Percentiles rank a stretch among this genome's conserved stretches.
These are phyloP conservation scores for Rhizophora apiculata DNA, from an alignment of 345 rosid genomes.

Conservation along the genomic window DNA sequence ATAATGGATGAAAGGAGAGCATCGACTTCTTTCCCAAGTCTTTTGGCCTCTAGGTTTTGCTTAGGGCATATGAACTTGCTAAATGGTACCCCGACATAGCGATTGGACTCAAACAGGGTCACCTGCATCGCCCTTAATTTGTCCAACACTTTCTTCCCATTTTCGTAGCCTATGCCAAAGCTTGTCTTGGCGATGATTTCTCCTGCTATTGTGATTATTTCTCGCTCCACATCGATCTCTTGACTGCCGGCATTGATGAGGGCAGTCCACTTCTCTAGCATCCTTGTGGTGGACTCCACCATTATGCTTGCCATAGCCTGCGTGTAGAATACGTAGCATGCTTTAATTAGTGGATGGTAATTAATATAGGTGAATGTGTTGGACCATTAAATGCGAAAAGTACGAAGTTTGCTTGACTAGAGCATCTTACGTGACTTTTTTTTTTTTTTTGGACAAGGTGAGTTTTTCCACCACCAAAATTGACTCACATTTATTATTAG, in stretches of 20 bases:
- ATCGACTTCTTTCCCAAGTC: constrained; percentile 70
- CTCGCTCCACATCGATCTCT: constrained; percentile 67
- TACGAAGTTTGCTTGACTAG: too few species aligned
- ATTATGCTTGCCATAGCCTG: constrained; percentile 76
- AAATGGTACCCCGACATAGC: constrained; percentile 85
- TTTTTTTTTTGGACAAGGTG: too few species aligned
- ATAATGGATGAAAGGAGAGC: constrained; percentile 55
- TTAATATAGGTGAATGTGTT: constrained; percentile 62
- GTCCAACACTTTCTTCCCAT: constrained; percentile 52
- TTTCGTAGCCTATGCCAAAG: constrained; percentile 66
- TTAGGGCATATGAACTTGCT: constrained; percentile 48
- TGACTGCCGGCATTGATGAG: constrained; percentile 43
- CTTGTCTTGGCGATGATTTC: constrained; percentile 87
- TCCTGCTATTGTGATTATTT: constrained; percentile 64
- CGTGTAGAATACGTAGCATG: background rate
- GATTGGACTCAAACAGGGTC: constrained; percentile 66
- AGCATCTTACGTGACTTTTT: too few species aligned
- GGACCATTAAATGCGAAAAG: constrained; percentile 36
- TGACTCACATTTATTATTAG: too few species aligned
- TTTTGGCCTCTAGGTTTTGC: constrained; percentile 49
- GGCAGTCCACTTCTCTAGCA: constrained; percentile 66
- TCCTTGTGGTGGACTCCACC: constrained; percentile 70
- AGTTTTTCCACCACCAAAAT: too few species aligned
- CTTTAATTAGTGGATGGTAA: constrained; percentile 23
- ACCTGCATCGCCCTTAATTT: constrained; percentile 72